These are phyloP conservation scores for Gryganskiella cystojenkinii DNA, from an alignment of 192 early-diverging fungal genomes.

Conservation along the genomic window DNA sequence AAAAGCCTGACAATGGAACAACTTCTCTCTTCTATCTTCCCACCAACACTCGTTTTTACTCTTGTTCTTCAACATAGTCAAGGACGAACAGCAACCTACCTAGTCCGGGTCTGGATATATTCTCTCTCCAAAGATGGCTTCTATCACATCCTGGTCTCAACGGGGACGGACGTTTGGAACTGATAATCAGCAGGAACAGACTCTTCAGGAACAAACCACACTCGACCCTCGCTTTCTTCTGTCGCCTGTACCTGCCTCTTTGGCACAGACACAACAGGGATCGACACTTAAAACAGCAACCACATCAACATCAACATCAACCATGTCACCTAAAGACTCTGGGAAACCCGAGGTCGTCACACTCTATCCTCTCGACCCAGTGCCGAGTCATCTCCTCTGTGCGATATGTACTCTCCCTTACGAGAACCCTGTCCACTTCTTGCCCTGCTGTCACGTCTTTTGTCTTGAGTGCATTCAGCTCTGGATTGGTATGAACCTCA, in stretches of 20 bases:
- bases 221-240: constrained; percentile 19
- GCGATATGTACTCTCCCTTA: constrained; percentile 47
- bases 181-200: neutral
- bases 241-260: constrained; percentile 36
- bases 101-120: neutral
- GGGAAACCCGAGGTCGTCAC: constrained; percentile 11
- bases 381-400: constrained; percentile 41
- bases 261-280: constrained; percentile 12
- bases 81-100: no score
- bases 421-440: constrained; percentile 50
- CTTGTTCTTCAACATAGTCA: no score
- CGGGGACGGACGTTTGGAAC: neutral
- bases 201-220: neutral
- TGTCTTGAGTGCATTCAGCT: constrained; percentile 50
- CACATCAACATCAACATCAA: neutral
- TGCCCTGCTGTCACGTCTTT: constrained; percentile 52
- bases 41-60: no score
- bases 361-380: constrained; percentile 40
- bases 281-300: neutral
- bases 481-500: constrained; percentile 51
- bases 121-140: neutral
- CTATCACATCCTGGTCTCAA: neutral
- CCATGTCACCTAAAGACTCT: neutral
- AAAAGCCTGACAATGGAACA: no score
- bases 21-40: no score